Evolutionary conservation across 2,329 filamentous ascomycete species (phyloP), one percentile per base, ranked within the genome.

Genomic region (Sporothrix humicola): DNA sequence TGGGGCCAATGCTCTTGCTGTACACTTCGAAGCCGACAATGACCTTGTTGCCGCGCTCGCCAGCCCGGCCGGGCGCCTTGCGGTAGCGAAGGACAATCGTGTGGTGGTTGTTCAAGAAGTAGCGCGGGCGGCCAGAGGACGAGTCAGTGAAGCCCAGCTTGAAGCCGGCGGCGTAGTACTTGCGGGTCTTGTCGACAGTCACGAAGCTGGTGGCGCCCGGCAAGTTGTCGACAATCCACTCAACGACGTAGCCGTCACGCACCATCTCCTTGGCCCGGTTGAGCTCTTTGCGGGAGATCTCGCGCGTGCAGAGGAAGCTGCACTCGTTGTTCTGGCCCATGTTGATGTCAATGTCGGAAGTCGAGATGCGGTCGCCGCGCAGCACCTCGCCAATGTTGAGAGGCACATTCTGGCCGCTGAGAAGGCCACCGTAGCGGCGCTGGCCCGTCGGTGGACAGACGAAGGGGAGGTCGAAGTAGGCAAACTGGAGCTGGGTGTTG

Each of bases 181-280:
- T 97, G 78, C 90, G 87, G 65, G 88, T 90, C 83, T 94, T 94
- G 81, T 97, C 94, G 50, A 93, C 91, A 0, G 93, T 95, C 42
- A 96, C 92, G 79, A 97, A 97, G 81, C 91, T 95, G 9, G 94
- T 97, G 50, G 94, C 94, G 7, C 94, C 94, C 1, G 94, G 94
- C 10, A 97, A 86, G 78, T 97, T 97, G 81, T 97, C 94, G 76
- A 96, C 92, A 77, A 97, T 97, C 94, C 94, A 97, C 82, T 97
- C 94, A 1, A 91, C 91, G n/a, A 96, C 90, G 81, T 96, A 97
- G 50, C 92, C 93, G 71, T 94, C 88, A 75, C 87, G 88, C 54
- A 97, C 91, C 78, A 97, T 83, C 75, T 94, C 86, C 77, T 88
- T 88, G 4, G 92, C 92, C 79, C 89, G 88, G 77, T 87, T 86